phyloP scores from a whole-genome alignment of 2,329 filamentous ascomycete species.

The Aspergillus persii region DNA sequence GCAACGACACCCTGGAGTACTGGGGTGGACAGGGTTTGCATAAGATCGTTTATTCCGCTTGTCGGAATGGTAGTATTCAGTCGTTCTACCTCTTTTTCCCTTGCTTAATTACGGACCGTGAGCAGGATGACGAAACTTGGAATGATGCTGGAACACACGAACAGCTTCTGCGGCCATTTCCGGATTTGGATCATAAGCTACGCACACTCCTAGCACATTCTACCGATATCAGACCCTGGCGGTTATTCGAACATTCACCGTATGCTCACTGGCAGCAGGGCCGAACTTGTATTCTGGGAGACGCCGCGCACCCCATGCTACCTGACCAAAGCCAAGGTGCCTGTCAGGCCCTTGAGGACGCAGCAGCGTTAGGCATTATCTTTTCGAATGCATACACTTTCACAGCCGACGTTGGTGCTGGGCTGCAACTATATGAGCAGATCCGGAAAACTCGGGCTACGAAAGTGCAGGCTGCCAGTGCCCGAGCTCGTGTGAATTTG shows the following conservation, averaged over 20 bases:
- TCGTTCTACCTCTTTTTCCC: slow-evolving; percentile 43
- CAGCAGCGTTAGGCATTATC: slow-evolving; percentile 37
- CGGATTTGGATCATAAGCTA: slow-evolving; percentile 21
- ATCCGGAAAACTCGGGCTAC: slow-evolving; percentile 31
- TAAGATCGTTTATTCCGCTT: slow-evolving; percentile 43
- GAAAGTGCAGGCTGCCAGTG: slow-evolving; percentile 29
- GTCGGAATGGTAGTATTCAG: slow-evolving; percentile 36
- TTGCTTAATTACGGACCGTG: slow-evolving; percentile 12
- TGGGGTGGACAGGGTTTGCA: slow-evolving; percentile 39
- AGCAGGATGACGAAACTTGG: slow-evolving; percentile 26
- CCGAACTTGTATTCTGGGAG: slow-evolving; percentile 28
- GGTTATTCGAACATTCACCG: slow-evolving; percentile 25
- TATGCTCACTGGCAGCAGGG: slow-evolving; percentile 32
- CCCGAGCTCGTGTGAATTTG: slow-evolving; percentile 25
- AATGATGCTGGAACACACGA: slow-evolving; percentile 20
- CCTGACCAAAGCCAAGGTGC: slow-evolving; percentile 34
- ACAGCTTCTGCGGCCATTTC: slow-evolving; percentile 24
- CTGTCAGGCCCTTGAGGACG: slow-evolving; percentile 44
- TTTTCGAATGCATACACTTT: slow-evolving; percentile 28
- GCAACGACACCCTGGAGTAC: slow-evolving; percentile 30
- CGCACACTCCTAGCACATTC: slow-evolving; percentile 21
- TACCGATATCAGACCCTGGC: slow-evolving; percentile 27
- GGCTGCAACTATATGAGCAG: slow-evolving; percentile 27
- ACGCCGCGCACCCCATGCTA: slow-evolving; percentile 35
- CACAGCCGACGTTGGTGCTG: slow-evolving; percentile 18